A percentile compares a stretch with the other conserved stretches of the same genome.
These are phyloP conservation scores for Leccinum angustisporum DNA, from an alignment of 1,284 basidiomycete species.

Conservation along the genomic window DNA sequence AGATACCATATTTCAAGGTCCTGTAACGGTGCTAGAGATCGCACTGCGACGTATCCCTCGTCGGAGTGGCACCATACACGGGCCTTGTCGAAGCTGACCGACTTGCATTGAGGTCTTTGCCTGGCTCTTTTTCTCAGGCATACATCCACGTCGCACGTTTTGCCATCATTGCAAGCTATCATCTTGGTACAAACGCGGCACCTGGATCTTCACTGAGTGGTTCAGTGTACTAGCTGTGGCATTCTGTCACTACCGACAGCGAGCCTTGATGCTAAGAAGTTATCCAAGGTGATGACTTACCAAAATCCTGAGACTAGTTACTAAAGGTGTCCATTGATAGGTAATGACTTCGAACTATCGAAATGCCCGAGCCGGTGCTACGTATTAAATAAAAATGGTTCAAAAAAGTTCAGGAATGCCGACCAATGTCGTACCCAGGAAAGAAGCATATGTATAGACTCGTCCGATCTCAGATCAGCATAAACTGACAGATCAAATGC, in stretches of 20 bases:
- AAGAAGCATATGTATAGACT: no score
- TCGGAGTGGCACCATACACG: neutral
- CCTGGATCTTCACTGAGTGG: neutral
- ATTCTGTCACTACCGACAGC: neutral
- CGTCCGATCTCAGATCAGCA: no score
- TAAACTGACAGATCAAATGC: no score
- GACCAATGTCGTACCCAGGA: neutral
- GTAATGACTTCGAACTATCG: no score
- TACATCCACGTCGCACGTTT: neutral
- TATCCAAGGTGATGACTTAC: neutral
- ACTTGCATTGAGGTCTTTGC: neutral
- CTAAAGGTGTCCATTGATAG: neutral
- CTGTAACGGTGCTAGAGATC: no score
- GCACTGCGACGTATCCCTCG: neutral
- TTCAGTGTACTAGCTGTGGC: neutral
- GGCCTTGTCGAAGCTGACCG: neutral
- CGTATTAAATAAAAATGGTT: neutral
- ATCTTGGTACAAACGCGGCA: neutral
- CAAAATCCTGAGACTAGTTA: neutral
- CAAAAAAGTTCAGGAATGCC: neutral
- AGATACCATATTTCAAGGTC: neutral
- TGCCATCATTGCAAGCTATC: neutral
- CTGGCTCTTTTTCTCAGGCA: no score
- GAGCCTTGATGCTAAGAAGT: neutral
- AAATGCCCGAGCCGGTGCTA: no score